Conservation (phyloP, 768 basidiomycete genomes). For the Leccinum barrowsii region DNA sequence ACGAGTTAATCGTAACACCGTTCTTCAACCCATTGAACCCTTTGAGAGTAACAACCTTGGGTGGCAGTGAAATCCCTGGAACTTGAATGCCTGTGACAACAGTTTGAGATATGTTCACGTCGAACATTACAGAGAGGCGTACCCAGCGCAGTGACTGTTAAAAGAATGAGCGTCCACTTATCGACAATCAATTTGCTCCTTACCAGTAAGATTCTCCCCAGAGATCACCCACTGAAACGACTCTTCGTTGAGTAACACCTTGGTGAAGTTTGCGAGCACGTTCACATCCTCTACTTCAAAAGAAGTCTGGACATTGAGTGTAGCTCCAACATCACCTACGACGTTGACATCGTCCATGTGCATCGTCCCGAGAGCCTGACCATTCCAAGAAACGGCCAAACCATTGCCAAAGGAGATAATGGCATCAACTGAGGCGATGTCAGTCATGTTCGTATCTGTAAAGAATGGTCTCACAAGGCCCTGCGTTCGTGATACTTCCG, state of each 20-base stretch:
- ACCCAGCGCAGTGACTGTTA: slow-evolving; percentile 57
- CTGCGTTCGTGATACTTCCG: slow-evolving; percentile 65
- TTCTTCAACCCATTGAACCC: slow-evolving; percentile 67
- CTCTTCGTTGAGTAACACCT: slow-evolving; percentile 58
- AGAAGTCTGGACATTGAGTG: slow-evolving; percentile 47
- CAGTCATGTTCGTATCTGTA: not conserved
- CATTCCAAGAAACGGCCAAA: slow-evolving; percentile 58
- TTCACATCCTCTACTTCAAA: slow-evolving; percentile 58
- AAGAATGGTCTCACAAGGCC: slow-evolving; percentile 55
- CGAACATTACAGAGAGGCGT: slow-evolving; percentile 7
- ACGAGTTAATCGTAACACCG: slow-evolving; percentile 60
- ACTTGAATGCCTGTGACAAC: slow-evolving; percentile 49
- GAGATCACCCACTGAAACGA: slow-evolving; percentile 70
- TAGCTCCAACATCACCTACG: slow-evolving; percentile 60
- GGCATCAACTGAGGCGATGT: slow-evolving; percentile 51
- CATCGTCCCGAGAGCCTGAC: slow-evolving; percentile 54
- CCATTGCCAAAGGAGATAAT: slow-evolving; percentile 62
- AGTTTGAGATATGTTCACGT: not conserved
- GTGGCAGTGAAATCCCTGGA: slow-evolving; percentile 48
- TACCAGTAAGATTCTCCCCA: slow-evolving; percentile 59
- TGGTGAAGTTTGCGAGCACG: slow-evolving; percentile 62
- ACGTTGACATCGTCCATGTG: slow-evolving; percentile 58
- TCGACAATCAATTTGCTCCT: slow-evolving; percentile 6
- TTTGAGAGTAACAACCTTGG: slow-evolving; percentile 59
- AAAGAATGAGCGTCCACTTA: slow-evolving; percentile 5